Conservation (phyloP, 1,139 yeast species). For the Lodderomyces oxycetoniae region DNA sequence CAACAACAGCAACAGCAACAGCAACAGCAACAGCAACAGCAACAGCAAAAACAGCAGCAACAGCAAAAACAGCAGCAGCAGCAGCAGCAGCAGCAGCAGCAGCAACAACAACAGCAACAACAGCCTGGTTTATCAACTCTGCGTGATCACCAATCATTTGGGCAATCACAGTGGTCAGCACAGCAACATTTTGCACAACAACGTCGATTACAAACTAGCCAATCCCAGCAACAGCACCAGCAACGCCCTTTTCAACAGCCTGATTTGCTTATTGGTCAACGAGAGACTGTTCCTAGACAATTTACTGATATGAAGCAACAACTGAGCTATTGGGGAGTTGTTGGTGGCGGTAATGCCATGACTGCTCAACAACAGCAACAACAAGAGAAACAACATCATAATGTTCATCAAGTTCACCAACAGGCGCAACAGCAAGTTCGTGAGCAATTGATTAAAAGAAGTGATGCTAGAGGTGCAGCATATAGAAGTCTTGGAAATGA, state of each 20-base stretch:
- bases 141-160: background rate
- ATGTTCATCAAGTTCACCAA: constrained; percentile 6
- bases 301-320: constrained; percentile 1
- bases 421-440: constrained; percentile 4
- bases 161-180: background rate
- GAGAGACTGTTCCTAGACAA: background rate
- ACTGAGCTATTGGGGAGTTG: background rate
- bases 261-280: background rate
- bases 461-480: background rate
- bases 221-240: constrained; percentile 6
- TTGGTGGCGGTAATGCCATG: background rate
- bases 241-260: background rate
- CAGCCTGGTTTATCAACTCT: constrained; percentile 4
- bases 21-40: background rate
- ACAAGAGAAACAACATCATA: constrained; percentile 3
- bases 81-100: constrained; percentile 11
- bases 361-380: constrained; percentile 6
- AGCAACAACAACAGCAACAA: constrained; percentile 8
- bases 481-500: constrained; percentile 4
- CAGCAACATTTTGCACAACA: constrained; percentile 4
- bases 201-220: constrained; percentile 1
- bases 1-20: constrained; percentile 2
- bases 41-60: constrained; percentile 4
- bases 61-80: constrained; percentile 8
- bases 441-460: constrained; percentile 4